These are phyloP conservation scores for Diaporthe citri DNA, from an alignment of 2,329 filamentous ascomycete genomes.

Conservation along the genomic window DNA sequence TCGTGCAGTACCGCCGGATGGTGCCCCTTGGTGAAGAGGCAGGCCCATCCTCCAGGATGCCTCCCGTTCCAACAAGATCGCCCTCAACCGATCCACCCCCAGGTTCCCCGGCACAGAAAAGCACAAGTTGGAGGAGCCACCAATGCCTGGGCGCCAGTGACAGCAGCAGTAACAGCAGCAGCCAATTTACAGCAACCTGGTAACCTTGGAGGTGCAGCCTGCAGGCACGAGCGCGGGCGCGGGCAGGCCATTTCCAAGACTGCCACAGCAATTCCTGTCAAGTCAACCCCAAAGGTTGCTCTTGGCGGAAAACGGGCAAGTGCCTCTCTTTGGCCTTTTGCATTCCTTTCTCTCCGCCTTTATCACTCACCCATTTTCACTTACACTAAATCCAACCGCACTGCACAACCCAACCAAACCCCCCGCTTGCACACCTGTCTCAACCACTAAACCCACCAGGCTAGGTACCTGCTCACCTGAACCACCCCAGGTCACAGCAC, in stretches of 20 bases:
- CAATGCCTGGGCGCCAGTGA: neutral
- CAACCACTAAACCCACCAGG: conserved; percentile 25
- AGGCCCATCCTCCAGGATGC: neutral
- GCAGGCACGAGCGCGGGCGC: neutral
- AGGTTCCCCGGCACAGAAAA: conserved; percentile 31
- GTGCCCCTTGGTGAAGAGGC: neutral
- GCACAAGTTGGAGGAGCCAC: neutral
- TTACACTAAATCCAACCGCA: conserved; percentile 10
- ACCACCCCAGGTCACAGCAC: conserved; percentile 25
- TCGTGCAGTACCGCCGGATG: neutral
- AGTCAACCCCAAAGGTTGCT: conserved; percentile 1
- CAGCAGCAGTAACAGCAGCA: conserved; percentile 1
- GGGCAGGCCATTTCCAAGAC: conserved; percentile 24
- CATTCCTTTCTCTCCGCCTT: conserved; percentile 31
- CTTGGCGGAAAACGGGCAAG: conserved; percentile 27
- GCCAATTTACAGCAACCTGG: neutral
- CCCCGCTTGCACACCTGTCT: conserved; percentile 4
- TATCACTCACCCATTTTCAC: conserved; percentile 22
- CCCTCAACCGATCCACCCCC: conserved; percentile 27
- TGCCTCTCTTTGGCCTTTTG: conserved; percentile 28
- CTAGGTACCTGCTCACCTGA: conserved; percentile 20
- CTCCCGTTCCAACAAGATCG: conserved; percentile 1
- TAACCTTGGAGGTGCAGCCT: neutral
- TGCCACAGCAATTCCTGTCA: neutral
- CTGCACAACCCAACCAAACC: conserved; percentile 5